Evolutionary conservation across 1,139 yeast genomes (phyloP).

Genomic region (Lizanozyma gosingica): DNA sequence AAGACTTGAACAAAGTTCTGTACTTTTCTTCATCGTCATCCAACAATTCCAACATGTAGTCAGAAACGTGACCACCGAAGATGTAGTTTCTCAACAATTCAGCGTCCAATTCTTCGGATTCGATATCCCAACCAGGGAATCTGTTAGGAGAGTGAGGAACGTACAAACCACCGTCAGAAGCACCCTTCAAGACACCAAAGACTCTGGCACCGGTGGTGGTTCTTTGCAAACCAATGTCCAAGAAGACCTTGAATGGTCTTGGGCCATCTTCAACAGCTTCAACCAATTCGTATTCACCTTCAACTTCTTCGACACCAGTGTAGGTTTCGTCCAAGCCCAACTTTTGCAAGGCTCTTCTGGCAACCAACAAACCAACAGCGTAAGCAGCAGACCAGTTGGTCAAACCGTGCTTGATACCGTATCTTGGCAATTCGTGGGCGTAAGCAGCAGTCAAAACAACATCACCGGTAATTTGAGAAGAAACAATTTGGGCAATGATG

Average conservation of each 20-base stretch:
- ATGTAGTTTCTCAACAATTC: conserved; percentile 98
- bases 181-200: conserved; percentile 99
- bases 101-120: conserved; percentile 95
- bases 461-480: conserved; percentile 97
- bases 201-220: conserved; percentile 99
- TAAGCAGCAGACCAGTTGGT: conserved; percentile 99
- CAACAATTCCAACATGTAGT: conserved; percentile 99
- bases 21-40: conserved; percentile 99
- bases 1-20: conserved; percentile 92
- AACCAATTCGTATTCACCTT: conserved; percentile 97
- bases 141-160: conserved; percentile 99
- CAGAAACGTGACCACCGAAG: conserved; percentile 99
- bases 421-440: conserved; percentile 97
- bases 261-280: conserved; percentile 99
- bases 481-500: conserved; percentile 94
- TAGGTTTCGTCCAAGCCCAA: conserved; percentile 98
- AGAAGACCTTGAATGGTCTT: conserved; percentile 99
- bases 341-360: conserved; percentile 98
- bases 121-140: conserved; percentile 99
- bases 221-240: conserved; percentile 99
- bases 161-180: conserved; percentile 99
- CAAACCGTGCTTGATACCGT: conserved; percentile 98
- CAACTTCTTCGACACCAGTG: conserved; percentile 98
- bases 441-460: conserved; percentile 95
- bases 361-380: conserved; percentile 97